These are phyloP conservation scores for Boletus tomentosulus DNA, from an alignment of 768 basidiomycete genomes.

Conservation along the genomic window DNA sequence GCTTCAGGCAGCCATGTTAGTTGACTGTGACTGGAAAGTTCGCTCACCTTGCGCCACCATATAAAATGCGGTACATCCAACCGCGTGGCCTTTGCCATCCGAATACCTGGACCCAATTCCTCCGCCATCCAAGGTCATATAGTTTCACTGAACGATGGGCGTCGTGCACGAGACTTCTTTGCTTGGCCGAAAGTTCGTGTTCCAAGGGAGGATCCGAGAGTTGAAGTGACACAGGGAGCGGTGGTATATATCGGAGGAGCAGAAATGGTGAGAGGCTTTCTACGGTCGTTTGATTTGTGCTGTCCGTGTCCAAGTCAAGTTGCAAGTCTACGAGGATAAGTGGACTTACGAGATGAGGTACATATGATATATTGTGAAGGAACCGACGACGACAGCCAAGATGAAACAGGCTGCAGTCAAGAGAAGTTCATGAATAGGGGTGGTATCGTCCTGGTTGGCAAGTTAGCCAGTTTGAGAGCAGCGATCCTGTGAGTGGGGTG, in stretches of 20 bases:
- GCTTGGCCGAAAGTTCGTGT: constrained; percentile 60
- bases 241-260: constrained; percentile 66
- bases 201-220: constrained; percentile 71
- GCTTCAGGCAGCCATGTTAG: background rate
- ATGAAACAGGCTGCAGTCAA: constrained; percentile 56
- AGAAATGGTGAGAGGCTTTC: constrained; percentile 74
- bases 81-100: constrained; percentile 52
- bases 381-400: constrained; percentile 64
- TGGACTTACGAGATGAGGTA: constrained; percentile 67
- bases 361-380: constrained; percentile 71
- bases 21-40: background rate
- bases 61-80: constrained; percentile 50
- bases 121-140: constrained; percentile 72
- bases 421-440: constrained; percentile 68
- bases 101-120: constrained; percentile 67
- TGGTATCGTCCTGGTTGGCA: constrained; percentile 48
- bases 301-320: constrained; percentile 23
- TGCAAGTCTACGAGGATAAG: background rate
- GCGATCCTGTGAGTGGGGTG: background rate
- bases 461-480: constrained; percentile 1
- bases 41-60: constrained; percentile 64
- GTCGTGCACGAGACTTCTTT: constrained; percentile 60
- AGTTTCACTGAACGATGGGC: constrained; percentile 58
- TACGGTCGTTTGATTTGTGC: constrained; percentile 84
- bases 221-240: constrained; percentile 43